Conservation (phyloP, 345 rosid genomes). For the Limnanthes douglasii region DNA sequence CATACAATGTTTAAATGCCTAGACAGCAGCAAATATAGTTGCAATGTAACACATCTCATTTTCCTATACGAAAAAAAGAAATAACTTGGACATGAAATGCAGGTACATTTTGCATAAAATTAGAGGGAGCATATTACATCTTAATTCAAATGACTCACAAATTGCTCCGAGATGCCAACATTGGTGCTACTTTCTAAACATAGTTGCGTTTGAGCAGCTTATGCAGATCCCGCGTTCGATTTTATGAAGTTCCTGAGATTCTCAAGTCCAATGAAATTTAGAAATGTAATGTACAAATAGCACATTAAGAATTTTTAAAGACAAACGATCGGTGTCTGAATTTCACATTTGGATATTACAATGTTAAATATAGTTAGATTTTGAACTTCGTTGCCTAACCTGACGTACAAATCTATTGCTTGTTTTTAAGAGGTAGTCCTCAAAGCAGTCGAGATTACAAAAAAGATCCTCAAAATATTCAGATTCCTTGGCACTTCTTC, state of each 20-base stretch:
- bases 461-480: conserved; percentile 95
- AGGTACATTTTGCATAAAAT: conserved; percentile 2
- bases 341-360: too few species aligned
- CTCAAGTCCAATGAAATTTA: conserved; percentile 5
- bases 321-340: too few species aligned
- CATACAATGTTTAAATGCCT: not conserved
- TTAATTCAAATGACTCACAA: conserved; percentile 44
- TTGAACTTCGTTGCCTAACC: too few species aligned
- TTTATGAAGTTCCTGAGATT: conserved; percentile 70
- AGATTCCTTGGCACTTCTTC: conserved; percentile 53
- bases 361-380: too few species aligned
- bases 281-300: not conserved
- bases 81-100: not conserved
- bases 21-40: not conserved
- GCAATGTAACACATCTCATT: not conserved
- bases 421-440: conserved; percentile 80
- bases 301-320: too few species aligned
- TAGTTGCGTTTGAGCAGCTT: conserved; percentile 48
- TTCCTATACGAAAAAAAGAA: too few species aligned
- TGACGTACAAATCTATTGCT: conserved; percentile 62
- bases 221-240: conserved; percentile 78
- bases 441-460: conserved; percentile 68
- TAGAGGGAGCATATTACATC: too few species aligned
- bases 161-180: conserved; percentile 39
- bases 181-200: conserved; percentile 51